Evolutionary conservation across 345 rosid species (phyloP).

Genomic region (Syzygium jambos): DNA sequence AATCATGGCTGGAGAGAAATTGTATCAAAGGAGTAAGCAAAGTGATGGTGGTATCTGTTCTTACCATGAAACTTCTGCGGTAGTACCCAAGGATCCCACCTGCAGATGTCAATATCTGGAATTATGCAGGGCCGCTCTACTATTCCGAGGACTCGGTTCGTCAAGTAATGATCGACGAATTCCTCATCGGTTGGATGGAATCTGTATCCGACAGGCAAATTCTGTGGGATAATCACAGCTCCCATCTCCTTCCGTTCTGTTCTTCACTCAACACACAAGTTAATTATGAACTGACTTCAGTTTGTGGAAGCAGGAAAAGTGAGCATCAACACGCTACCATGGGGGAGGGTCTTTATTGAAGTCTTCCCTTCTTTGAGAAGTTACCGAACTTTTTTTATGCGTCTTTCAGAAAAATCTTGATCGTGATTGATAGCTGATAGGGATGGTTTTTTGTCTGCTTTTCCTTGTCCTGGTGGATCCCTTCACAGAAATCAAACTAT

Average conservation of each 20-base stretch:
- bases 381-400: background rate
- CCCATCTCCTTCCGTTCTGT: background rate
- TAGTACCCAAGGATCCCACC: constrained; percentile 3
- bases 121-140: background rate
- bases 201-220: background rate
- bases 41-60: background rate
- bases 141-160: background rate
- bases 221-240: background rate
- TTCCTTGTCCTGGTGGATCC: background rate
- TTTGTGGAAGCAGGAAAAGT: background rate
- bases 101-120: constrained; percentile 1
- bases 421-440: background rate
- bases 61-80: background rate
- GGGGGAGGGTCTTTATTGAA: background rate
- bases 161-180: background rate
- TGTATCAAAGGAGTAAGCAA: background rate
- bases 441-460: background rate
- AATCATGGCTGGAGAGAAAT: background rate
- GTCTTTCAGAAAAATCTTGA: background rate
- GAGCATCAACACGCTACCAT: background rate
- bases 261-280: background rate
- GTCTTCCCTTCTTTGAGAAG: constrained; percentile 3
- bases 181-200: constrained; percentile 6
- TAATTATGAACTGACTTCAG: background rate
- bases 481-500: background rate